Evolutionary conservation across 2,329 filamentous ascomycete species (phyloP), one percentile per base, ranked within the genome.

Genomic region (Falciphora oryzae): DNA sequence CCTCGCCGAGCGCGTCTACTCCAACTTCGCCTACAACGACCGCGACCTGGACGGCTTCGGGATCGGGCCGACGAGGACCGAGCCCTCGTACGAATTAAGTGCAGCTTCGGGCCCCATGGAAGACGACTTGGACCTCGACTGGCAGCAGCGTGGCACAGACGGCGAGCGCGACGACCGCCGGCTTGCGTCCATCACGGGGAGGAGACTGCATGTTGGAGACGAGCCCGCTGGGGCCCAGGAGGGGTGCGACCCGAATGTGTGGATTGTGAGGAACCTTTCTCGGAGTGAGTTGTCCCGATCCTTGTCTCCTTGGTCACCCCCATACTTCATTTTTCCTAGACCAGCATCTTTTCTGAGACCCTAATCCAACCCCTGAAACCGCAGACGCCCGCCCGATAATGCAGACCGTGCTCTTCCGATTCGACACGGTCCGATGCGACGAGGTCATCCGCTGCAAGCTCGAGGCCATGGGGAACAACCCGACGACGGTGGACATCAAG

Each of bases 361-460:
- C 25, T 58, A 22, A 58, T 22, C 13, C 57, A 28, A 27, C 57
- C 13, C 22, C 27, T 16, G 0, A 0, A 27, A 27, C 14, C 7
- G 25, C 27, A 28, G 27, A 58, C 27, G 57, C 27, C 1, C 57
- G 57, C 25, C 25, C 44, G 18, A 7, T 53, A 4, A 25, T 53
- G 44, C 44, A 53, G 11, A 53, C 10, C 8, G 44, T 53, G 22
- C 44, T 53, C 44, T 53, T 53, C n/a, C 44, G 44, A 11, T 63
- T 63, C 50, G 14, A 32, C n/a, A 29, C 58, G 27, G 29, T 57
- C 50, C 50, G 62, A 1, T 63, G 62, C 53, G 62, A 32, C n/a
- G 25, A 32, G n/a, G 38, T 62, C 1, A 58, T 70, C 11, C 59
- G 64, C 1, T 74, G 73, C 57, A 58, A 64, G 13, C 31, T 72